Base-by-base conservation (phyloP, 2,329 filamentous ascomycete species). In the Dactylonectria macrodidyma region DNA sequence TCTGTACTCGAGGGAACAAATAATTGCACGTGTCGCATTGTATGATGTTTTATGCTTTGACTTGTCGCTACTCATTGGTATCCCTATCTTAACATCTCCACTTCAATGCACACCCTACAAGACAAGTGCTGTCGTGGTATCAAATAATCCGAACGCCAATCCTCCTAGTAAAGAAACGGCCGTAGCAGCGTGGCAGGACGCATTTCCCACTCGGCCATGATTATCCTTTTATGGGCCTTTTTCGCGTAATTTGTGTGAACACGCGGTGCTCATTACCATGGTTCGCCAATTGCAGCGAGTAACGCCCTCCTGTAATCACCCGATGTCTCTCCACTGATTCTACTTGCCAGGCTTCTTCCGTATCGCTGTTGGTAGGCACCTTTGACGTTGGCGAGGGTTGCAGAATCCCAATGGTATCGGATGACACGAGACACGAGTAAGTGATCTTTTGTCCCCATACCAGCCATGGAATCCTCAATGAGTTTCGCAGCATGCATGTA, bases 391-490 rank as follows among this genome's bases (percentile, higher is more conserved):
- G 90, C 88, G 85, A 97, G 86, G 73, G 93, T 89, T 62, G 85
- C 86, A 44, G 87, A 86, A 77, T 97, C 90, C 95, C 95, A 98
- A 81, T 98, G 95, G 56, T 89, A 86, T 24, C 93, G 87, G 1
- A 98, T 89, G 4, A 96, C 87, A n/a, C 95, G 87, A 33, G 91
- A 87, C 16, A 97, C 88, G 3, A 98, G 87, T 9, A 95, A 85
- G 36, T 90, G 84, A 70, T 99, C 95, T 80, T 96, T 95, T 11
- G 96, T 98, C 2, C 95, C 95, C 71, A 92, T 75, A 0, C 95
- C 96, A 1, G 89, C 88, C 95, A 98, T 98, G 16, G 92, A 87
- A 14, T 93, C 92, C 78, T 98, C 95, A n/a, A 98, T 86, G 5
- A 94, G 84, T 24, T 88, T 84, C 0, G 95, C 96, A 75, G 97